Conservation (phyloP, 495 filamentous ascomycete species). For the Neurospora sp. region DNA sequence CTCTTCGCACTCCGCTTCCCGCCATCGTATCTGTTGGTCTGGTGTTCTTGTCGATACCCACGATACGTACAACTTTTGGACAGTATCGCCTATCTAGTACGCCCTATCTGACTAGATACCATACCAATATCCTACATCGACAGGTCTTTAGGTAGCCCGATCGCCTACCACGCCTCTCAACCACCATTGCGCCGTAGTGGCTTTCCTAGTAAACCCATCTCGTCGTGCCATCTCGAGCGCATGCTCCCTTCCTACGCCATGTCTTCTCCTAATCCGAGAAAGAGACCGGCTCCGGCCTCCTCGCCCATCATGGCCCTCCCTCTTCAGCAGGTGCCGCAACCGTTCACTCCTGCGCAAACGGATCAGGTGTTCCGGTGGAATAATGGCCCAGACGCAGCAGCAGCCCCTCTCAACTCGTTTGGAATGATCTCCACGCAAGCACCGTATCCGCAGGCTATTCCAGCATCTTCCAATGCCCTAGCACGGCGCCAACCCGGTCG, state of each 20-base stretch:
- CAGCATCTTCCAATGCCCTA: constrained; percentile 50
- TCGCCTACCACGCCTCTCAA: neutral
- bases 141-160: neutral
- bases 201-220: neutral
- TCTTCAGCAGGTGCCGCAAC: constrained; percentile 30
- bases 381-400: constrained; percentile 14
- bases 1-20: neutral
- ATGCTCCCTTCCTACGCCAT: constrained; percentile 29
- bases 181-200: neutral
- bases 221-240: constrained; percentile 2
- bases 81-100: neutral
- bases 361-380: constrained; percentile 36
- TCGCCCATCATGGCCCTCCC: constrained; percentile 46
- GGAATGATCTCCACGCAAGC: constrained; percentile 36
- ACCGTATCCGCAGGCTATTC: constrained; percentile 27
- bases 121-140: neutral
- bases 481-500: constrained; percentile 56
- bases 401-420: constrained; percentile 27
- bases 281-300: constrained; percentile 65
- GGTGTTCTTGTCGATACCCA: neutral
- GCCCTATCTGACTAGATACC: neutral
- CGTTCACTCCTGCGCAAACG: constrained; percentile 27
- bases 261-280: constrained; percentile 49
- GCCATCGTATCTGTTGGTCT: neutral
- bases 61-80: neutral